Percentiles rank a stretch among this genome's conserved stretches.
phyloP scores from a whole-genome alignment of 2,329 filamentous ascomycete species.

The Colletotrichum nymphaeae region DNA sequence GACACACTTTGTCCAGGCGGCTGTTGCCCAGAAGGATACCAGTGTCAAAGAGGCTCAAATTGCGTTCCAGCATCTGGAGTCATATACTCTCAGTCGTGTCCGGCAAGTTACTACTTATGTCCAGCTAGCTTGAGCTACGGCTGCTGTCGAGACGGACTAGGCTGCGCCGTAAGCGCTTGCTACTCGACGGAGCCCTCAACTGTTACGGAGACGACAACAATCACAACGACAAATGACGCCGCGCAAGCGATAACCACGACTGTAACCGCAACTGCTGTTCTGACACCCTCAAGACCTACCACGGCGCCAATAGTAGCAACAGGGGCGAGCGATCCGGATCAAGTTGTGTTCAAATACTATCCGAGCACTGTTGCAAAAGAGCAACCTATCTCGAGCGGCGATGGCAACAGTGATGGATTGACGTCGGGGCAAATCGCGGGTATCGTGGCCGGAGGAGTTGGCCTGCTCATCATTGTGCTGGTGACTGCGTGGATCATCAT shows the following conservation, averaged over 20 bases:
- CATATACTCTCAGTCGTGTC: slow-evolving; percentile 54
- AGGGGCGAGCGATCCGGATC: slow-evolving; percentile 39
- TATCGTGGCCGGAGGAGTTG: slow-evolving; percentile 63
- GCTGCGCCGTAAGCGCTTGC: slow-evolving; percentile 59
- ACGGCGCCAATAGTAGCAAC: slow-evolving; percentile 40
- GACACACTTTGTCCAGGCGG: slow-evolving; percentile 44
- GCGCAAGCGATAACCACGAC: slow-evolving; percentile 53
- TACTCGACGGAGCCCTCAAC: slow-evolving; percentile 60
- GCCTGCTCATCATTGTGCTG: slow-evolving; percentile 60
- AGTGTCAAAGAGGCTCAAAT: slow-evolving; percentile 51
- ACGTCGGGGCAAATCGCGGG: slow-evolving; percentile 59
- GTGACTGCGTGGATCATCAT: slow-evolving; percentile 61
- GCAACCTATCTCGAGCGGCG: slow-evolving; percentile 43
- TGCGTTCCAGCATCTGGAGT: slow-evolving; percentile 59
- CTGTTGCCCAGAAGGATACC: slow-evolving; percentile 58
- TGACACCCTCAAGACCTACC: slow-evolving; percentile 49
- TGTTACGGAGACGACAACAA: slow-evolving; percentile 53
- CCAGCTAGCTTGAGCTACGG: slow-evolving; percentile 62
- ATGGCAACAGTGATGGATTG: slow-evolving; percentile 46
- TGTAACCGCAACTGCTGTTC: slow-evolving; percentile 51
- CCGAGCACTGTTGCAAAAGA: slow-evolving; percentile 57
- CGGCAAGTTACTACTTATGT: slow-evolving; percentile 58
- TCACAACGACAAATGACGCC: slow-evolving; percentile 57
- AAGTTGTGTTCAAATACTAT: slow-evolving; percentile 55
- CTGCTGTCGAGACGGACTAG: slow-evolving; percentile 63